Base-by-base conservation (phyloP, 2,329 filamentous ascomycete species). In the Blumeria hordei region DNA sequence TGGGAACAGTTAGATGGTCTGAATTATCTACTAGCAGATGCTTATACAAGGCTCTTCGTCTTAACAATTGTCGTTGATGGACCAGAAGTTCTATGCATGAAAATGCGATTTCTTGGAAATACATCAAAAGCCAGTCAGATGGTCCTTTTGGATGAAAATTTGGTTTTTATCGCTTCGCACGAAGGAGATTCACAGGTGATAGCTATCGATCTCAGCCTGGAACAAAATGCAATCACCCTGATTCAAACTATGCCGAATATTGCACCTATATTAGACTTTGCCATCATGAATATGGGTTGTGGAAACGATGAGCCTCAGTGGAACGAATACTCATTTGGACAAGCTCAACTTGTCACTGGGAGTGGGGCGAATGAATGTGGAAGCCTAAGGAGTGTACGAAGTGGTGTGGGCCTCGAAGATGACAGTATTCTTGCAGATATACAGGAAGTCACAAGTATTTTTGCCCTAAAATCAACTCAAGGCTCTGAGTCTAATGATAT, bases 231-330 rank as follows among this genome's bases (percentile, higher is more conserved):
- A 81, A 51, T 67, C 87, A 6, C 67, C 51, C 67, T 88, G 4
- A 67, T 92, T 9, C 87, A 94, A 64, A 83, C 78, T 0, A 73
- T 93, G 55, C 71, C 77, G 3, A 98, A 94, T 64, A 86, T 96
- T 61, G 88, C 85, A 0, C 92, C 92, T 0, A 85, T 98, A 44
- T 70, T 96, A 41, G 92, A 98, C 65, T 95, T 98, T 62, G 82
- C 85, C 0, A 79, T 98, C 14, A 94, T 96, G 87, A 92, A 96
- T 63, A 84, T 96, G 74, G 90, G 88, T 0, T 88, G 87, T 61
- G 75, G 86, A 55, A 81, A 85, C 57, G 82, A 82, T 21, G 83
- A 92, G 59, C 78, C 74, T 8, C 81, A 86, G 56, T 83, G 82
- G 3, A 93, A 92, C 62, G 85, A 92, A 58, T 98, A 94, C 64